Percentiles rank a stretch among this genome's conserved stretches.
Evolutionary conservation across 106 monocot genomes (phyloP).

Genomic region (Acorus calamus): DNA sequence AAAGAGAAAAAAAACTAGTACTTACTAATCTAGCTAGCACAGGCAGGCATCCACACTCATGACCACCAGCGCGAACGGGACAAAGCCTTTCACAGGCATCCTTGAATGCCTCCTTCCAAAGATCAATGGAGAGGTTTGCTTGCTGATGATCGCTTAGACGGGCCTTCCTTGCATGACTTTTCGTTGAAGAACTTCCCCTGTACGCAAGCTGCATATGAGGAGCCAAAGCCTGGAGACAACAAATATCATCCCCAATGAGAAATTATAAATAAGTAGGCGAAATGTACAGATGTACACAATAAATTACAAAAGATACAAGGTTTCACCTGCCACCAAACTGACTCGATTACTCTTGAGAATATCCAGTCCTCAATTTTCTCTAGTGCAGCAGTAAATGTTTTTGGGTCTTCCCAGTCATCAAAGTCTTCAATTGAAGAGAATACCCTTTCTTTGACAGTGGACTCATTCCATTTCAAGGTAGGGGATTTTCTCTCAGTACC

Average conservation of each 20-base stretch:
- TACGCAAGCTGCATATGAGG: constrained; percentile 60
- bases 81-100: constrained; percentile 87
- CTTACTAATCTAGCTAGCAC: constrained; percentile 70
- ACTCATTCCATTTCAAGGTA: constrained; percentile 49
- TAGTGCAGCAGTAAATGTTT: constrained; percentile 41
- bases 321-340: constrained; percentile 94
- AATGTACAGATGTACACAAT: neutral
- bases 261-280: too few species aligned
- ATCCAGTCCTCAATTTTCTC: constrained; percentile 83
- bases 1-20: neutral
- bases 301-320: neutral
- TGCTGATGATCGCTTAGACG: constrained; percentile 27
- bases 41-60: constrained; percentile 92
- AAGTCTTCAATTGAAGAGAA: constrained; percentile 30
- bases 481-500: constrained; percentile 24
- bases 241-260: neutral
- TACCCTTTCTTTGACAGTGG: constrained; percentile 24
- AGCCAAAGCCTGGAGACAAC: constrained; percentile 47
- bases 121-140: constrained; percentile 43
- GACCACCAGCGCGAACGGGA: constrained; percentile 71
- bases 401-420: constrained; percentile 50
- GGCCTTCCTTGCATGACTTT: constrained; percentile 17
- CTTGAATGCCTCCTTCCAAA: constrained; percentile 85
- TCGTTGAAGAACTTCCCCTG: constrained; percentile 12
- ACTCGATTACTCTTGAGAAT: constrained; percentile 74